phyloP scores from a whole-genome alignment of 768 basidiomycete species.

The Mycena alexandri region DNA sequence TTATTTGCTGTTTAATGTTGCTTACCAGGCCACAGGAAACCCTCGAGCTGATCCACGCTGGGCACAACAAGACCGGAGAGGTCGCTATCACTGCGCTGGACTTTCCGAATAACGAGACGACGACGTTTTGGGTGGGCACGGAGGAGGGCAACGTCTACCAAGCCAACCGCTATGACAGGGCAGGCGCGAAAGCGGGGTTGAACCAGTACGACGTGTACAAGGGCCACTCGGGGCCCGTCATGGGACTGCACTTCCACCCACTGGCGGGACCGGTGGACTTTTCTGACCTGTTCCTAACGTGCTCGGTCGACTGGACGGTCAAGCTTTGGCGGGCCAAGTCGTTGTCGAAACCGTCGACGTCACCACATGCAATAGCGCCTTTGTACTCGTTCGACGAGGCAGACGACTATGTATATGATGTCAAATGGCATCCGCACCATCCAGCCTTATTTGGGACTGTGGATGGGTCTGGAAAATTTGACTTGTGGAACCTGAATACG shows the following conservation, averaged over 20 bases:
- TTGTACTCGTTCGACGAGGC: slow-evolving; percentile 97
- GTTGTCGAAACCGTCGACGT: slow-evolving; percentile 78
- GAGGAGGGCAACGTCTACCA: slow-evolving; percentile 98
- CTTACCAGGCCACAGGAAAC: slow-evolving; percentile 76
- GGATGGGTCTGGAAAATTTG: slow-evolving; percentile 95
- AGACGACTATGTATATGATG: slow-evolving; percentile 99
- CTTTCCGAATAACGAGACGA: slow-evolving; percentile 96
- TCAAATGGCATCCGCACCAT: slow-evolving; percentile 97
- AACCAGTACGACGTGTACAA: slow-evolving; percentile 94
- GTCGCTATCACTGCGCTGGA: slow-evolving; percentile 94
- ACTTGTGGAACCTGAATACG: slow-evolving; percentile 97
- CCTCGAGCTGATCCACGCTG: slow-evolving; percentile 87
- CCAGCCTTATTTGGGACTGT: slow-evolving; percentile 95
- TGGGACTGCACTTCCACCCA: slow-evolving; percentile 96
- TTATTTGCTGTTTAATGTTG: not conserved
- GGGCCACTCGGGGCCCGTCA: slow-evolving; percentile 93
- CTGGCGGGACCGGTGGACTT: slow-evolving; percentile 93
- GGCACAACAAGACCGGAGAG: slow-evolving; percentile 97
- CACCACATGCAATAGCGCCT: slow-evolving; percentile 71
- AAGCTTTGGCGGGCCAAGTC: slow-evolving; percentile 94
- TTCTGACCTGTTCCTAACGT: slow-evolving; percentile 93
- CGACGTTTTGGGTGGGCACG: slow-evolving; percentile 97
- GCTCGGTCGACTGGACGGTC: slow-evolving; percentile 98
- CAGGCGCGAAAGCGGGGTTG: slow-evolving; percentile 95
- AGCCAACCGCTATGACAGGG: slow-evolving; percentile 96